These are phyloP conservation scores for Mortierella sp. DNA, from an alignment of 371 early-diverging fungal genomes.

Conservation along the genomic window DNA sequence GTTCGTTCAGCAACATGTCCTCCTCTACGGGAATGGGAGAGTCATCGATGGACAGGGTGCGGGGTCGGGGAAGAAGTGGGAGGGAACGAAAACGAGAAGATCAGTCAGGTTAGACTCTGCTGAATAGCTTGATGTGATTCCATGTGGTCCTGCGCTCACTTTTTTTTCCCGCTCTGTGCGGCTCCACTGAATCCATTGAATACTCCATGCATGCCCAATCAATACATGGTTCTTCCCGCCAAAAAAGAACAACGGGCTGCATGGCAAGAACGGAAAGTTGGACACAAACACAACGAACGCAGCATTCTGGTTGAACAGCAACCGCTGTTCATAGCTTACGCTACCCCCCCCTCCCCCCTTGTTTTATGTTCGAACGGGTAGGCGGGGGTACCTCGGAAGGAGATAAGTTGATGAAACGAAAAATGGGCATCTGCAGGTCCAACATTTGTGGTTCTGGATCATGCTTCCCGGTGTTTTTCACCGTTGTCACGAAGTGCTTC, in stretches of 20 bases:
- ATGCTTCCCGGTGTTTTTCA: slow-evolving; percentile 1
- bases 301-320: background rate
- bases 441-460: background rate
- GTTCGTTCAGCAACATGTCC: slow-evolving; percentile 48
- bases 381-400: background rate
- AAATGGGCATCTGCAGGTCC: no score
- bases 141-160: slow-evolving; percentile 1
- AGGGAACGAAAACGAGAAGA: slow-evolving; percentile 1
- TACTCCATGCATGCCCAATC: no score
- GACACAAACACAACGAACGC: slow-evolving; percentile 9
- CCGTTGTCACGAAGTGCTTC: background rate
- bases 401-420: background rate
- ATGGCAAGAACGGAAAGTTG: slow-evolving; percentile 9
- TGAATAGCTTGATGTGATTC: no score
- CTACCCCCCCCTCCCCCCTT: background rate
- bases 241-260: slow-evolving; percentile 13
- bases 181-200: background rate
- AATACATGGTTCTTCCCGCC: slow-evolving; percentile 20
- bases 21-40: slow-evolving; percentile 23
- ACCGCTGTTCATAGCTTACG: background rate
- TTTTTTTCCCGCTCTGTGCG: background rate
- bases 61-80: background rate
- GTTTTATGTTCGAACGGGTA: background rate
- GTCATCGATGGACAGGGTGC: background rate
- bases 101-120: background rate